Evolutionary conservation across 352 stramenopile genomes (phyloP).

Genomic region (Peronospora farinosa): DNA sequence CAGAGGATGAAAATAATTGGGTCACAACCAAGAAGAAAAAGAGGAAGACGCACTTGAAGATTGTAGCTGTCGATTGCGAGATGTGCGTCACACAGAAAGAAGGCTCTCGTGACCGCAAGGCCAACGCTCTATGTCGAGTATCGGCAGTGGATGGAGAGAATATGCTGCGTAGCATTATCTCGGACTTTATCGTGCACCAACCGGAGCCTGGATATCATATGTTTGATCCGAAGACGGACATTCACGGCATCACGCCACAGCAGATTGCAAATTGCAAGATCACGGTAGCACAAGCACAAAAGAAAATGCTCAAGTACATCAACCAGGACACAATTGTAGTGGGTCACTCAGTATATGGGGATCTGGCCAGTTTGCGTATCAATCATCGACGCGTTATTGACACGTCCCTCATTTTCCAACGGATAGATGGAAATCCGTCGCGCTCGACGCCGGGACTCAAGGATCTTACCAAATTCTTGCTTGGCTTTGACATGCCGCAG

Average conservation of each 20-base stretch:
- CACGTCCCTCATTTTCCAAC: constrained; percentile 73
- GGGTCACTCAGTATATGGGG: constrained; percentile 71
- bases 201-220: constrained; percentile 52
- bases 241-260: constrained; percentile 70
- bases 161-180: constrained; percentile 60
- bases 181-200: constrained; percentile 81
- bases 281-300: constrained; percentile 62
- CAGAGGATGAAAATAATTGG: constrained; percentile 37
- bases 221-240: constrained; percentile 75
- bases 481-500: constrained; percentile 79
- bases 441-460: constrained; percentile 59
- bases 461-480: constrained; percentile 70
- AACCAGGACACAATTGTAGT: constrained; percentile 77
- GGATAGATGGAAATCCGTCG: constrained; percentile 33
- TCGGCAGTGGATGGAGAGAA: constrained; percentile 78
- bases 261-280: constrained; percentile 76
- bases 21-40: constrained; percentile 58
- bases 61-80: constrained; percentile 81
- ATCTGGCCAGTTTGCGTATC: constrained; percentile 68
- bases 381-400: constrained; percentile 77
- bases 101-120: constrained; percentile 23
- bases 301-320: constrained; percentile 83
- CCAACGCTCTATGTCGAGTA: constrained; percentile 69
- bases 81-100: constrained; percentile 70
- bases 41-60: constrained; percentile 51